Base-by-base conservation (phyloP, 1,284 basidiomycete genomes). In the Sanghuangporus weigelae region DNA sequence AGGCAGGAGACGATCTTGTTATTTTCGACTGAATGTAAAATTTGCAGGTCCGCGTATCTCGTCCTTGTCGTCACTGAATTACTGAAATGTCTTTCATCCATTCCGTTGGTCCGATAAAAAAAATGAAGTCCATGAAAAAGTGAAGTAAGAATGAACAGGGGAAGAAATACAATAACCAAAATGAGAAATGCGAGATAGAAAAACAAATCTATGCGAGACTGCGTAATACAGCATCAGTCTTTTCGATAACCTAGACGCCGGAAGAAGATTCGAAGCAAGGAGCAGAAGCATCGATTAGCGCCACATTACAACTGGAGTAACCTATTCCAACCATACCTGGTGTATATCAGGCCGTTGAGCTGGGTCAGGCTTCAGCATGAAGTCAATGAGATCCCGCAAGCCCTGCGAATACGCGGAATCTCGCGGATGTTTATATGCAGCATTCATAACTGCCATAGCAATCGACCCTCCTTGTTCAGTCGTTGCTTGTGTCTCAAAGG, bases 401-500 rank as follows among this genome's bases (percentile, higher is more conserved):
- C 87, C 89, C 70, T 92, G 86, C 16, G 91, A 93, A 74, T 96
- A 96, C 8, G 84, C 84, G 3, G 86, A 90, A 62, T 76, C 63
- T 7, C 72, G 78, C 1, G 93, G 94, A 69, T 96, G 94, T 69
- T 89, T 91, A 75, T 96, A 97, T 68, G 92, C 86, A 0, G 93
- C 95, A 66, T 90, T 93, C 69, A 95, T 79, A 51, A 96, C 95
- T 1, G 95, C 93, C 95, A 98, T 96, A 1, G 94, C 94, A 71
- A 97, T 94, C 54, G 92, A 94, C 14, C 93, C 92, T 49, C 92
- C 92, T 73, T 94, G 92, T 69, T 88, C 94, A 57, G 86, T 93
- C 58, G 84, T 93, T 77, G 91, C 91, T 0, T 79, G 85, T 66
- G 88, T 94, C 77, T 98, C 95, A 71, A 98, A 98, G 0, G 95